These are phyloP conservation scores for Stagonosporopsis tanaceti DNA, from an alignment of 2,329 filamentous ascomycete genomes.

Conservation along the genomic window DNA sequence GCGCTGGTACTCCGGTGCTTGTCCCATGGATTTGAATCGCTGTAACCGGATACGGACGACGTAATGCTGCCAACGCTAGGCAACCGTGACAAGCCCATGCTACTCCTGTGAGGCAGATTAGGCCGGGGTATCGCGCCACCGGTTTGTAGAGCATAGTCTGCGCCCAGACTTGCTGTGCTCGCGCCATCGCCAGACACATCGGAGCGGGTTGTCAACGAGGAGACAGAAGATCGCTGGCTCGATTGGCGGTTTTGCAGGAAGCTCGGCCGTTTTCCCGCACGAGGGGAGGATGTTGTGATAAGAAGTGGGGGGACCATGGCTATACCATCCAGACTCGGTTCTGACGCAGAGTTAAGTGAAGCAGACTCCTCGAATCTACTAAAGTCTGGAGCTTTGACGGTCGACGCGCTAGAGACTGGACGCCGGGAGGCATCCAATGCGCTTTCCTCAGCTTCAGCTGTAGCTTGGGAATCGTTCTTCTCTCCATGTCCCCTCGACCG, in stretches of 20 bases:
- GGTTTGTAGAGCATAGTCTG: constrained; percentile 83
- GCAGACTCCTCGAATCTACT: constrained; percentile 39
- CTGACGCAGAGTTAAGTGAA: constrained; percentile 40
- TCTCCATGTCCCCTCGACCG: constrained; percentile 10
- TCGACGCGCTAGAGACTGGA: constrained; percentile 51
- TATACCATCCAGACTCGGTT: constrained; percentile 41
- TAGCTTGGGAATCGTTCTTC: neutral
- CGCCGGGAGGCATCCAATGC: constrained; percentile 35
- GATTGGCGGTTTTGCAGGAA: constrained; percentile 64
- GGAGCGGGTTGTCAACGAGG: constrained; percentile 62
- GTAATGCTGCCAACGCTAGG: constrained; percentile 91
- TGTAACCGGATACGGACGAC: constrained; percentile 70
- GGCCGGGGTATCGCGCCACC: constrained; percentile 72
- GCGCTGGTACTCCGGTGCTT: constrained; percentile 52
- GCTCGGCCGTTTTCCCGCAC: constrained; percentile 58
- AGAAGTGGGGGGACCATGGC: constrained; percentile 27
- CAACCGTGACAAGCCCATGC: constrained; percentile 71
- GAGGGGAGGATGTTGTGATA: constrained; percentile 33
- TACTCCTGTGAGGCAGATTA: constrained; percentile 52
- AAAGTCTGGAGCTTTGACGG: constrained; percentile 50
- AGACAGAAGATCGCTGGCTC: constrained; percentile 66
- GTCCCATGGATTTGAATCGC: constrained; percentile 55
- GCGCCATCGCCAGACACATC: constrained; percentile 66
- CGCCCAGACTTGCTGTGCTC: constrained; percentile 78
- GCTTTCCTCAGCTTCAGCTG: constrained; percentile 22